Evolutionary conservation across 495 filamentous ascomycete genomes (phyloP).

Genomic region (Talaromyces proteolyticus): DNA sequence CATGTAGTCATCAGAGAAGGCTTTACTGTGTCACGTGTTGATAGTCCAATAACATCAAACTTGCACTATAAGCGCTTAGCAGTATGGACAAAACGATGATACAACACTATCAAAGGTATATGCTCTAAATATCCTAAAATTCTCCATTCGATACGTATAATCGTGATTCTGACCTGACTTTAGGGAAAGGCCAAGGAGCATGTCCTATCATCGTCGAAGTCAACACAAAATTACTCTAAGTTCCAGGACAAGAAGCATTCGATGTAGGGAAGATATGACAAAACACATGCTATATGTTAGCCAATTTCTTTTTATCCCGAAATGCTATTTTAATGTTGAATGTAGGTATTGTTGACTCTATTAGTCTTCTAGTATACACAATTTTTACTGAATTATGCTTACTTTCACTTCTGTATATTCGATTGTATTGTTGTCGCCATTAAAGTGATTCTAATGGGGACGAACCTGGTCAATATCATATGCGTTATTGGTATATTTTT

Average conservation of each 20-base stretch:
- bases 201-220: conserved; percentile 45
- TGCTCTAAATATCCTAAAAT: too few relatives aligned
- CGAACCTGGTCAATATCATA: too few relatives aligned
- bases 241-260: conserved; percentile 76
- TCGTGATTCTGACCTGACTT: background rate
- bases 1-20: conserved; percentile 86
- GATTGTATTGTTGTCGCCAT: too few relatives aligned
- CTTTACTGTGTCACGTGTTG: conserved; percentile 71
- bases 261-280: conserved; percentile 80
- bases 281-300: conserved; percentile 82
- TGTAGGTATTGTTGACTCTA: too few relatives aligned
- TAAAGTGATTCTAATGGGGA: too few relatives aligned
- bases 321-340: too few relatives aligned
- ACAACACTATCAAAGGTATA: conserved; percentile 50
- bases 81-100: conserved; percentile 67
- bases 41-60: conserved; percentile 72
- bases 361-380: too few relatives aligned
- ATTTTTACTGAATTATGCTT: too few relatives aligned
- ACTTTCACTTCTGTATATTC: too few relatives aligned
- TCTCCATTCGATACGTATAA: background rate
- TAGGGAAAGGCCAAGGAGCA: conserved; percentile 49
- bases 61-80: conserved; percentile 59
- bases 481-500: too few relatives aligned
- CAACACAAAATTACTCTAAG: conserved; percentile 54
- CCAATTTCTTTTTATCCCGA: too few relatives aligned